A percentile compares a stretch with the other conserved stretches of the same genome.
phyloP scores from a whole-genome alignment of 108 stramenopile genomes.

The Cyclotella choctawhatcheeana region DNA sequence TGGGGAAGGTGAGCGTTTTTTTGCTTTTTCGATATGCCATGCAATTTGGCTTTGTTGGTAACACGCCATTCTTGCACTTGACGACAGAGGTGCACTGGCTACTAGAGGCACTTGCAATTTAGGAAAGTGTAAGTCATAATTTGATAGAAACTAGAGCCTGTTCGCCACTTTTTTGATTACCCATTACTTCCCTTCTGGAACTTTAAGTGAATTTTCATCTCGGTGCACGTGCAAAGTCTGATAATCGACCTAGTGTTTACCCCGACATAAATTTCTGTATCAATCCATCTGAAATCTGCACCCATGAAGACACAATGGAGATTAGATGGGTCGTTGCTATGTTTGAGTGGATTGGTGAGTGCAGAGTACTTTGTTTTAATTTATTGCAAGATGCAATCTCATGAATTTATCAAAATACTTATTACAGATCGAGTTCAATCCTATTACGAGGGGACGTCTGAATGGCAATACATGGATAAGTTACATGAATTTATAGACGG shows the following conservation, averaged over 20 bases:
- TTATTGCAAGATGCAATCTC: neutral
- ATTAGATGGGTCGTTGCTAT: conserved; percentile 43
- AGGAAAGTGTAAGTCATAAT: conserved; percentile 20
- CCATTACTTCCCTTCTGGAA: neutral
- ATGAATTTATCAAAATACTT: conserved; percentile 25
- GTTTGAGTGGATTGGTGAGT: conserved; percentile 36
- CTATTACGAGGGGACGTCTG: conserved; percentile 16
- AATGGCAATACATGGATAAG: conserved; percentile 21
- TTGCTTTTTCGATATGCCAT: neutral
- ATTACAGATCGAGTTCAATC: conserved; percentile 28
- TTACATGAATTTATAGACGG: conserved; percentile 38
- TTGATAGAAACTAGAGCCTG: neutral
- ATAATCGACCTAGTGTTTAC: conserved; percentile 37
- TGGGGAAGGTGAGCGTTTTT: conserved; percentile 37
- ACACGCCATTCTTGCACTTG: too few relatives aligned
- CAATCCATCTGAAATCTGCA: conserved; percentile 29
- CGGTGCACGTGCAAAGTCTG: conserved; percentile 21
- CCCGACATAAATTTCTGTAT: conserved; percentile 46
- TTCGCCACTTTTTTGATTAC: neutral
- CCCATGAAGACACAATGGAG: conserved; percentile 22
- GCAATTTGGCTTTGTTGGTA: neutral
- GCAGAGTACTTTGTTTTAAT: neutral
- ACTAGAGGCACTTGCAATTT: conserved; percentile 36
- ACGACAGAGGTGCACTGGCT: conserved; percentile 11
- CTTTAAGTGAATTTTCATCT: conserved; percentile 32